A percentile compares a stretch with the other conserved stretches of the same genome.
Conservation (phyloP, 2,329 filamentous ascomycete genomes). For the Exserohilum rostratum region DNA sequence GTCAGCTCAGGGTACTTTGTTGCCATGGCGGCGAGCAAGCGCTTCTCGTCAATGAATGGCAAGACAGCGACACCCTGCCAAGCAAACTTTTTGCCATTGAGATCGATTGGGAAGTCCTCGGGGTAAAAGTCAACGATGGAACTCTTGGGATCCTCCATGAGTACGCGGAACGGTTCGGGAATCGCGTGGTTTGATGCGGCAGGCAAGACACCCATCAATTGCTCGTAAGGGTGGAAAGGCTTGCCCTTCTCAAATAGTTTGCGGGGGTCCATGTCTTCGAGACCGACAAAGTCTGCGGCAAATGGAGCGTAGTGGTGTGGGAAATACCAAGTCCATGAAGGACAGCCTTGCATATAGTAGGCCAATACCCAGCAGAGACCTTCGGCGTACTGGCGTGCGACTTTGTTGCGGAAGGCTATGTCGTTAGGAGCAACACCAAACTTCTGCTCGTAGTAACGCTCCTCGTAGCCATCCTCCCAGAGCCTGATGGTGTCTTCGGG, state of each 20-base stretch:
- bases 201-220: constrained; percentile 96
- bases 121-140: constrained; percentile 98
- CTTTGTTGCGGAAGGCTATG: constrained; percentile 83
- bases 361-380: constrained; percentile 93
- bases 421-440: constrained; percentile 84
- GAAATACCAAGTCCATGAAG: constrained; percentile 99
- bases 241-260: constrained; percentile 82
- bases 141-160: constrained; percentile 88
- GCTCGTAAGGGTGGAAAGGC: constrained; percentile 91
- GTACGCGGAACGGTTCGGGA: constrained; percentile 81
- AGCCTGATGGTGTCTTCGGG: constrained; percentile 82
- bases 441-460: constrained; percentile 97
- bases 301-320: constrained; percentile 99
- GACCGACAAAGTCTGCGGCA: constrained; percentile 87
- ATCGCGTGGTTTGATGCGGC: constrained; percentile 92
- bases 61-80: constrained; percentile 96
- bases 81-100: constrained; percentile 98
- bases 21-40: constrained; percentile 80
- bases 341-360: constrained; percentile 98
- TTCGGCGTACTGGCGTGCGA: constrained; percentile 90
- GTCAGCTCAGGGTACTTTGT: constrained; percentile 81
- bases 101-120: constrained; percentile 86
- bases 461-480: constrained; percentile 95
- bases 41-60: constrained; percentile 93
- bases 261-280: constrained; percentile 70